phyloP scores from a whole-genome alignment of 768 basidiomycete genomes.

The Favolaschia claudopus region DNA sequence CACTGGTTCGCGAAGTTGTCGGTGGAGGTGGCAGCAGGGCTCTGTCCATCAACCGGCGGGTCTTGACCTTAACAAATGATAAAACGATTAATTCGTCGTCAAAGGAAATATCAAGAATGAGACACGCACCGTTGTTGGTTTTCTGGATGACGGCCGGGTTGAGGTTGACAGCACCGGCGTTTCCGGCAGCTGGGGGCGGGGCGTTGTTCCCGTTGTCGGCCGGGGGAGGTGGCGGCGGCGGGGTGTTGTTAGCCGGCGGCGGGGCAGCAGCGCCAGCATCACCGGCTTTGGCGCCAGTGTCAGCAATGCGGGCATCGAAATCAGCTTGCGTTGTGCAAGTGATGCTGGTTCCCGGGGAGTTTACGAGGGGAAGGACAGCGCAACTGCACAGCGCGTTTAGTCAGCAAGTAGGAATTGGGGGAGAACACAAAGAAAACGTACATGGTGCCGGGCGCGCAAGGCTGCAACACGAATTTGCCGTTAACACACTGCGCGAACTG shows the following conservation, averaged over 20 bases:
- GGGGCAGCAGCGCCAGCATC: neutral
- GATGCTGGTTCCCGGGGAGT: slow-evolving; percentile 56
- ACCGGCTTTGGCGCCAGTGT: slow-evolving; percentile 37
- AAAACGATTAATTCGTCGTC: too few species aligned
- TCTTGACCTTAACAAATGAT: slow-evolving; percentile 57
- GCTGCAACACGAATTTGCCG: slow-evolving; percentile 49
- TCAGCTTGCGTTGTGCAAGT: slow-evolving; percentile 60
- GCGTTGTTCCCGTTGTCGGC: neutral
- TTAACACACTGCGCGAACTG: slow-evolving; percentile 65
- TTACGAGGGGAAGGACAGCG: slow-evolving; percentile 60
- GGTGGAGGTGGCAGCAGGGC: slow-evolving; percentile 55
- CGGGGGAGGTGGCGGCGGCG: slow-evolving; percentile 16
- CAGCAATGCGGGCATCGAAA: slow-evolving; percentile 54
- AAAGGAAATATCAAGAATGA: too few species aligned
- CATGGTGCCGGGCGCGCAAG: slow-evolving; percentile 47
- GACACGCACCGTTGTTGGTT: too few species aligned
- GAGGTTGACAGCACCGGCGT: slow-evolving; percentile 13
- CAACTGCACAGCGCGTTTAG: slow-evolving; percentile 40
- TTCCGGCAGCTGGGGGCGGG: slow-evolving; percentile 3
- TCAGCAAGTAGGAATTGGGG: neutral
- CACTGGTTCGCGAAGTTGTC: slow-evolving; percentile 78
- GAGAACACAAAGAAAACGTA: slow-evolving; percentile 26
- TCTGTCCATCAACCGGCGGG: slow-evolving; percentile 53
- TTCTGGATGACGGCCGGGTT: too few species aligned
- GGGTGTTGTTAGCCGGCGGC: neutral